Evolutionary conservation across 768 basidiomycete species (phyloP).

Genomic region (Coprinopsis marcescibilis): DNA sequence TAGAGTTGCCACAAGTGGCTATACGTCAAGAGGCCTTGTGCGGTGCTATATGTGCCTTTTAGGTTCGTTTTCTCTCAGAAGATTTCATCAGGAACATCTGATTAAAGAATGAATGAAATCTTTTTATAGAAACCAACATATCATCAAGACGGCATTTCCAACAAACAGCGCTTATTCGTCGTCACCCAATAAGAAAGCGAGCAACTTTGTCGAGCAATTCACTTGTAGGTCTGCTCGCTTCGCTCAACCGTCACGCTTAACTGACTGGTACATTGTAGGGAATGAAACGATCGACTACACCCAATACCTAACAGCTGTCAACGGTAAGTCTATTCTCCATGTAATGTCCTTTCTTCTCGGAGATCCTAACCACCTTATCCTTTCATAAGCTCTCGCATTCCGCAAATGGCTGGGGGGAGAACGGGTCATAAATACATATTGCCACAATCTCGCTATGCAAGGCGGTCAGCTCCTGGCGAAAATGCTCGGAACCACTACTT

Average conservation of each 20-base stretch:
- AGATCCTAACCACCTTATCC: neutral
- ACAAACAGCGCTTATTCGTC: slow-evolving; percentile 43
- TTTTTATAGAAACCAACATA: slow-evolving; percentile 50
- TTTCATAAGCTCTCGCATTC: slow-evolving; percentile 60
- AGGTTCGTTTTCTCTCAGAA: slow-evolving; percentile 23
- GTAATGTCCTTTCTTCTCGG: neutral
- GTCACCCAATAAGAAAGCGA: slow-evolving; percentile 35
- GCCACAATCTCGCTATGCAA: slow-evolving; percentile 59
- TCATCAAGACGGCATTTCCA: slow-evolving; percentile 55
- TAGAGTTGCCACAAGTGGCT: slow-evolving; percentile 89
- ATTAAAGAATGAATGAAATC: neutral
- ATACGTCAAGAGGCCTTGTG: slow-evolving; percentile 59
- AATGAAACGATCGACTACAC: neutral
- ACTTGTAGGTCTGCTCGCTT: slow-evolving; percentile 31
- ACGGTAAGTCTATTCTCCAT: no score
- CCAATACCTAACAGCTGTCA: slow-evolving; percentile 3
- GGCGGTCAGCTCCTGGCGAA: slow-evolving; percentile 64
- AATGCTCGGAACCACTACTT: slow-evolving; percentile 54
- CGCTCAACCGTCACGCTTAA: neutral
- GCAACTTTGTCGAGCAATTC: slow-evolving; percentile 45
- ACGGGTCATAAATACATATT: slow-evolving; percentile 67
- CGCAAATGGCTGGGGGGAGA: slow-evolving; percentile 80
- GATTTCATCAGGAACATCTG: no score
- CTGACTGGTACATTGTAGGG: neutral
- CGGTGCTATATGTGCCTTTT: slow-evolving; percentile 69